These are phyloP conservation scores for Eimeria falciformis DNA, from an alignment of 169 alveolate genomes.

Conservation along the genomic window DNA sequence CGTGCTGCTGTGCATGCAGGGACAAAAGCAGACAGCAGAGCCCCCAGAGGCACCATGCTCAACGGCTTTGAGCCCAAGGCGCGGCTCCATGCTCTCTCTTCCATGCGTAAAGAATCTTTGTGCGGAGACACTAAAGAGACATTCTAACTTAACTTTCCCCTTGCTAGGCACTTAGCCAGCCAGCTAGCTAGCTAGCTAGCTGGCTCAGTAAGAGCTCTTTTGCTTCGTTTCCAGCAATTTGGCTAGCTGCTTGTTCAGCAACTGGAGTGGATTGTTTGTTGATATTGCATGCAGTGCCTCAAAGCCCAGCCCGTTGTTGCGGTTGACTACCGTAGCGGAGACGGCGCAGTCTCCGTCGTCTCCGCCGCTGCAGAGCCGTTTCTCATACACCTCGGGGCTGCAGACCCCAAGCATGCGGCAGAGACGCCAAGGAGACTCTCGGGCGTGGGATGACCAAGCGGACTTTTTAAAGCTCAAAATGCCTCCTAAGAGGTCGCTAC, in stretches of 20 bases:
- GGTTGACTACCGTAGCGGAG: too few species aligned
- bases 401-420: neutral
- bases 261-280: too few species aligned
- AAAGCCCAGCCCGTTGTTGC: too few species aligned
- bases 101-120: neutral
- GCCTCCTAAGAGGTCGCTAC: neutral
- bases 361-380: constrained; percentile 21
- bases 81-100: neutral
- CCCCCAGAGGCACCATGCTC: neutral
- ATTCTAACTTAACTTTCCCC: too few species aligned
- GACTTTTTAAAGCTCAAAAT: neutral
- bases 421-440: neutral
- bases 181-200: constrained; percentile 14
- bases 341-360: neutral
- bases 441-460: neutral
- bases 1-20: constrained; percentile 19
- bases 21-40: neutral
- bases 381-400: neutral
- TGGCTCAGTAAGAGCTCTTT: neutral
- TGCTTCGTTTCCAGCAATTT: neutral
- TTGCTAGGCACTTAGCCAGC: neutral
- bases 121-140: too few species aligned
- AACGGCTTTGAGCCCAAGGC: constrained; percentile 5
- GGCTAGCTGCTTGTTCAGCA: too few species aligned
- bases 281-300: constrained; percentile 46